Conservation (phyloP, 192 early-diverging fungal species). For the Umbelopsis vinacea region DNA sequence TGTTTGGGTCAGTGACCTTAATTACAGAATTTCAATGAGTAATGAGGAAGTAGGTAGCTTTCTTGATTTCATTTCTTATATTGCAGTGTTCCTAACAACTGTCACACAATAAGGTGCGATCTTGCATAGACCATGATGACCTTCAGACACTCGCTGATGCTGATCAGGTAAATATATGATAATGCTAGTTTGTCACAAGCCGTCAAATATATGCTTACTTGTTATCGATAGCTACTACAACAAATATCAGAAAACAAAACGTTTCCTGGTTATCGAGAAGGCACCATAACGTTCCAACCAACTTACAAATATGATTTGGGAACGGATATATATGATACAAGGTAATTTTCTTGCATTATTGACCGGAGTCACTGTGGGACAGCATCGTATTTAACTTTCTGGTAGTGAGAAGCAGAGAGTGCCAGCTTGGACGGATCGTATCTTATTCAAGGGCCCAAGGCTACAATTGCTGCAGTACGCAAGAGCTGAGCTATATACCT, state of each 20-base stretch:
- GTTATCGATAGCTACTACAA: constrained; percentile 38
- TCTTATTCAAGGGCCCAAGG: constrained; percentile 60
- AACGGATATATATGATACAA: constrained; percentile 71
- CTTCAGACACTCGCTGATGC: constrained; percentile 55
- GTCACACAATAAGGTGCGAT: constrained; percentile 42
- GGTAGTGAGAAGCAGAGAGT: constrained; percentile 63
- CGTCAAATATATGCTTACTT: constrained; percentile 29
- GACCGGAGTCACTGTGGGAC: neutral
- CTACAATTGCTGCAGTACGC: constrained; percentile 54
- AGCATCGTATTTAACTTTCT: constrained; percentile 3
- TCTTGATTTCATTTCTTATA: neutral
- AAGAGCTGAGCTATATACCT: constrained; percentile 65
- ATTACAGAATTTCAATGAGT: constrained; percentile 81
- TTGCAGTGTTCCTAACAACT: neutral
- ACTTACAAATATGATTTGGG: constrained; percentile 86
- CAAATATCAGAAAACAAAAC: constrained; percentile 65
- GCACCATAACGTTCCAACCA: constrained; percentile 68
- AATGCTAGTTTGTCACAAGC: constrained; percentile 36
- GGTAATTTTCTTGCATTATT: constrained; percentile 39
- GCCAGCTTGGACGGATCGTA: constrained; percentile 74
- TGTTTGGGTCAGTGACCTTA: constrained; percentile 93
- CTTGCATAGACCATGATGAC: constrained; percentile 44
- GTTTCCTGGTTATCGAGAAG: constrained; percentile 84
- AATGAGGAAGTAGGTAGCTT: constrained; percentile 67
- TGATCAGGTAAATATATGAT: constrained; percentile 61